Evolutionary conservation across 768 basidiomycete species (phyloP).

Genomic region (Hydnomerulius pinastri): DNA sequence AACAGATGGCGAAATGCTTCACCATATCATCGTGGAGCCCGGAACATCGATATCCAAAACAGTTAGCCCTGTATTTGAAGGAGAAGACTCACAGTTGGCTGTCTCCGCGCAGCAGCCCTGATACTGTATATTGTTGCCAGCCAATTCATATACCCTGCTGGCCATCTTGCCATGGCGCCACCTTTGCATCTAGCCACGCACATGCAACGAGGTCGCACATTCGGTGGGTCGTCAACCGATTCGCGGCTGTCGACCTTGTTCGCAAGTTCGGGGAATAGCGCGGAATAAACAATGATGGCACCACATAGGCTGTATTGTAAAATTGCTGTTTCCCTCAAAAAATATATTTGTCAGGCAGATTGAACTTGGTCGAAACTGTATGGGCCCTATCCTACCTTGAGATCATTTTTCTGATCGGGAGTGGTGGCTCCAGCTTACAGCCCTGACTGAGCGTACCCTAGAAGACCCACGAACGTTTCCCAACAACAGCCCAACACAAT

Average conservation of each 20-base stretch:
- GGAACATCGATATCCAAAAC: constrained; percentile 20
- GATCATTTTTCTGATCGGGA: no score
- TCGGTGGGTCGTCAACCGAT: not conserved
- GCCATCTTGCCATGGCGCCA: constrained; percentile 24
- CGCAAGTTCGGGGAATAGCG: constrained; percentile 7
- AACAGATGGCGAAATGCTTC: constrained; percentile 15
- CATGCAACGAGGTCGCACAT: constrained; percentile 13
- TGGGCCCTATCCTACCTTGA: no score
- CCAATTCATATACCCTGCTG: constrained; percentile 22
- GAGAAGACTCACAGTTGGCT: constrained; percentile 20
- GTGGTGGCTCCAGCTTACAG: no score
- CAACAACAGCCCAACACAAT: constrained; percentile 2
- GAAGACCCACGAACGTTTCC: not conserved
- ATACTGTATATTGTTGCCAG: constrained; percentile 16
- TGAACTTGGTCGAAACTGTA: no score
- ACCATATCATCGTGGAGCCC: constrained; percentile 19
- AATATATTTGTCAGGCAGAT: no score
- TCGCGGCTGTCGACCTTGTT: constrained; percentile 14
- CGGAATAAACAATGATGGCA: constrained; percentile 16
- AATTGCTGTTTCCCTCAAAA: no score
- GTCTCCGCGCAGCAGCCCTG: constrained; percentile 14
- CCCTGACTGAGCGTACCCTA: no score
- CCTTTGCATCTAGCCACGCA: constrained; percentile 25
- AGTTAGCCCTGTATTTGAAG: constrained; percentile 8
- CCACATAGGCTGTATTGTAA: no score